Evolutionary conservation across 257 asterid species (phyloP).

Genomic region (Paulownia fortunei): DNA sequence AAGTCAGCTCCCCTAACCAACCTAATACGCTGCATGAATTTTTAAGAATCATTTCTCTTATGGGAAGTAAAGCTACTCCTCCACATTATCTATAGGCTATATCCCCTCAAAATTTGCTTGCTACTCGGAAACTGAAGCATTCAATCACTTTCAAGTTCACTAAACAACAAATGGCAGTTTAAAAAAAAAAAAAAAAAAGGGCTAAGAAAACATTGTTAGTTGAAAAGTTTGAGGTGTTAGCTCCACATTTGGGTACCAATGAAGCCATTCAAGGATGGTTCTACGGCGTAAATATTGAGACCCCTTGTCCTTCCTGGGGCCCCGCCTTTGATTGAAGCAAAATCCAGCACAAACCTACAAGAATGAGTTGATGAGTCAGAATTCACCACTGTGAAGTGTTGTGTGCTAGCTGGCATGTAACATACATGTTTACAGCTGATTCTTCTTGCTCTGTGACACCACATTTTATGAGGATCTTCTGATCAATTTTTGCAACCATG

Average conservation of each 20-base stretch:
- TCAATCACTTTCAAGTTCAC: conserved; percentile 30
- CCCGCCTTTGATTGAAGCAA: conserved; percentile 74
- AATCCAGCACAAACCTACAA: conserved; percentile 68
- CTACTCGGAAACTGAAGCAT: conserved; percentile 35
- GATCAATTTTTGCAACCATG: conserved; percentile 52
- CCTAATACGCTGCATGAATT: conserved; percentile 25
- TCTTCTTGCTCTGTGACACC: conserved; percentile 37
- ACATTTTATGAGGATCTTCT: conserved; percentile 58
- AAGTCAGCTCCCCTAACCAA: conserved; percentile 27
- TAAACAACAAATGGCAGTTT: conserved; percentile 9
- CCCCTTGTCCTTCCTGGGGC: conserved; percentile 93
- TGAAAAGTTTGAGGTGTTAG: conserved; percentile 36
- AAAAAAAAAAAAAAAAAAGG: not conserved
- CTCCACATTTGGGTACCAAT: conserved; percentile 33
- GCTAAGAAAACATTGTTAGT: conserved; percentile 27
- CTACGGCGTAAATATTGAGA: conserved; percentile 39
- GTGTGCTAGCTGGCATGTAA: conserved; percentile 16
- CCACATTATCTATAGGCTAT: not conserved
- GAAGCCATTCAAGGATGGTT: conserved; percentile 36
- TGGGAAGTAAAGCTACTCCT: conserved; percentile 14
- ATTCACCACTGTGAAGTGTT: not conserved
- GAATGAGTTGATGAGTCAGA: conserved; percentile 24
- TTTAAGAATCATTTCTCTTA: conserved; percentile 1
- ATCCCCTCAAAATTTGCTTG: too few relatives aligned
- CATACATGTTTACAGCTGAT: conserved; percentile 49